Percentiles rank a stretch among this genome's conserved stretches.
Evolutionary conservation across 495 filamentous ascomycete species (phyloP).

Genomic region (Neurospora sp.): DNA sequence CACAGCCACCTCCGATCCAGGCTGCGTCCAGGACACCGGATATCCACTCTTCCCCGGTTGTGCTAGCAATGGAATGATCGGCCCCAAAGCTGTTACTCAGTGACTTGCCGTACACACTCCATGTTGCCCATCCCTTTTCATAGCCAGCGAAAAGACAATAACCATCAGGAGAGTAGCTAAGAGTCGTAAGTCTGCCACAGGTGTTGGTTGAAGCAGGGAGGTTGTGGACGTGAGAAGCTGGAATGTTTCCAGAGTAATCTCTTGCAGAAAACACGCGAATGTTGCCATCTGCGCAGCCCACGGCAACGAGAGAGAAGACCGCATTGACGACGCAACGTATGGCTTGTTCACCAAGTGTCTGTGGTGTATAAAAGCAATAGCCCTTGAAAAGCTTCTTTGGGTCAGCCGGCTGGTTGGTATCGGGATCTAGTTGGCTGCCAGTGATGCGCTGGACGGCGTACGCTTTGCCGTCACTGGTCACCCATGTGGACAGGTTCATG

Average conservation of each 20-base stretch:
- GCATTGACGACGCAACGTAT: conserved; percentile 79
- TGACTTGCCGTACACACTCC: conserved; percentile 93
- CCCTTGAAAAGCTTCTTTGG: conserved; percentile 71
- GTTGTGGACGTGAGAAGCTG: conserved; percentile 71
- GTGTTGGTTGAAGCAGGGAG: conserved; percentile 51
- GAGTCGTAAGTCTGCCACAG: conserved; percentile 59
- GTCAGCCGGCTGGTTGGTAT: conserved; percentile 22
- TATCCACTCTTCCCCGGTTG: conserved; percentile 71
- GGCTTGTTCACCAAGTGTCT: conserved; percentile 47
- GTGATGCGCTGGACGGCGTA: conserved; percentile 75
- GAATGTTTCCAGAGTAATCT: conserved; percentile 89
- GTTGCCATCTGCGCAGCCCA: conserved; percentile 72
- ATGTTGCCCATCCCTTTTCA: conserved; percentile 85
- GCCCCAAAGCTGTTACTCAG: conserved; percentile 70
- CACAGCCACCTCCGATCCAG: conserved; percentile 83
- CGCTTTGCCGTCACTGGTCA: conserved; percentile 79
- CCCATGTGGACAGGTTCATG: conserved; percentile 94
- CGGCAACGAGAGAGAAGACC: conserved; percentile 81
- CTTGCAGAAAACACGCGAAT: conserved; percentile 80
- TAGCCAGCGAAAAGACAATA: conserved; percentile 95
- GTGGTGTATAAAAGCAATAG: conserved; percentile 78
- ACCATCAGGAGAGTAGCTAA: conserved; percentile 90
- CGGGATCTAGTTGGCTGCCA: conserved; percentile 10
- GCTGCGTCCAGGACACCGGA: conserved; percentile 60
- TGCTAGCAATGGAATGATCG: conserved; percentile 50